Evolutionary conservation across 164 flowering plant genomes (phyloP), one percentile per base, ranked within the genome.

Genomic region (Dillenia suffruticosa): DNA sequence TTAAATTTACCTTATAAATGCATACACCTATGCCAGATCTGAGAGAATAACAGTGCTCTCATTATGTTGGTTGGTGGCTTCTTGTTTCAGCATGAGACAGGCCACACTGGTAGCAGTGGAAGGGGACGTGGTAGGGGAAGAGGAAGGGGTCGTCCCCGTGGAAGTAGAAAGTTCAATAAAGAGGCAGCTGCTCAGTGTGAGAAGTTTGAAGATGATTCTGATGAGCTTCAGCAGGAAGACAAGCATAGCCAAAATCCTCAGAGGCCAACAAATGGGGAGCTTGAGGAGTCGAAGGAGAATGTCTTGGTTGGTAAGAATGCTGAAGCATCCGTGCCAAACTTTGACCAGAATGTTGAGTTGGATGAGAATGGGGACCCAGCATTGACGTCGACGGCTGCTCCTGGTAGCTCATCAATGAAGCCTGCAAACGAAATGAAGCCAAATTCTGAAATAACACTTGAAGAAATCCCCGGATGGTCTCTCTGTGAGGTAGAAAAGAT

Each of bases 381-480:
- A 9, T 65, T 66, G 0, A 12, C 51, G 46, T 32, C 6, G 40
- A 32, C 40, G 4, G 40, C 40, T 32, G 40, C 40, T 7, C 40
- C 40, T 5, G 40, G 7, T 32, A 32, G 40, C 40, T 32, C 40
- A 32, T 32, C 40, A 5, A 6, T 6, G 6, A 53, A 61, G 49
- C 57, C 51, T 44, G 24, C 62, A 66, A 1, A 75, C 10, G 32
- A 76, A 19, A 58, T 47, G 8, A 73, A 24, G 44, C 73, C 76
- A 6, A 32, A 6, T 22, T 6, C 71, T 1, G 91, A 81, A 65
- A 54, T 56, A 14, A 81, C 77, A 70, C 84, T 70, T 40, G 96
- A 85, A 48, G 95, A 90, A 51, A 78, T 72, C 65, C 90, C 87
- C 2, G 91, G 85, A 8, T 88, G 90, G 90, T 69, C 94, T 6